Conservation (phyloP, 176 grass and related monocot species). For the Rhynchospora pubera region DNA sequence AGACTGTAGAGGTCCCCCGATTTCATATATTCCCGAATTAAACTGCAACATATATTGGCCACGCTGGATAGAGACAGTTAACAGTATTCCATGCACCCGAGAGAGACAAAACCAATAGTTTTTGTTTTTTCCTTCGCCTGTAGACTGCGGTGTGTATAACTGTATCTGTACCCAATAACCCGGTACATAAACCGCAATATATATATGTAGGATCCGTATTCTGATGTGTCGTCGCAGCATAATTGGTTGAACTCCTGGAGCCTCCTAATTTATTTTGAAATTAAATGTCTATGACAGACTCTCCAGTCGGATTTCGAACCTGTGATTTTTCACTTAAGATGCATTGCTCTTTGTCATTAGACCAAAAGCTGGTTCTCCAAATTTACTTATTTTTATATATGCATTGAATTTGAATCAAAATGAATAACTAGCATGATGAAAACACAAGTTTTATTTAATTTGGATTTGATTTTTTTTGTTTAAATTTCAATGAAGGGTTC, state of each 20-base stretch:
- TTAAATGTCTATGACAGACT: too few species aligned
- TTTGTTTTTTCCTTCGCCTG: conserved; percentile 7
- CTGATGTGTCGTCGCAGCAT: neutral
- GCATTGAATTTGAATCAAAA: neutral
- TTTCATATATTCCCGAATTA: neutral
- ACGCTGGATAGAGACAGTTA: conserved; percentile 20
- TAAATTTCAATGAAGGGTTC: neutral
- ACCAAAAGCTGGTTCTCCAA: too few species aligned
- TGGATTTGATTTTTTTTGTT: neutral
- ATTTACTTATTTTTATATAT: neutral
- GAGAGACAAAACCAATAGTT: conserved; percentile 18
- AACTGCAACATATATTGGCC: conserved; percentile 10
- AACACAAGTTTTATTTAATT: neutral
- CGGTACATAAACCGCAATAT: neutral
- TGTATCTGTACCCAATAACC: neutral
- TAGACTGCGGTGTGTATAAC: neutral
- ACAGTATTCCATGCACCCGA: conserved; percentile 1
- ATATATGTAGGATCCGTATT: neutral
- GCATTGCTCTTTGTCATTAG: too few species aligned
- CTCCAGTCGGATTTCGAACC: too few species aligned
- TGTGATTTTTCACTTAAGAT: too few species aligned
- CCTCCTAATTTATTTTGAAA: too few species aligned
- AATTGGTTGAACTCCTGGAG: neutral
- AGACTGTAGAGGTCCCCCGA: neutral
- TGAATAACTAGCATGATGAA: neutral